Evolutionary conservation across 345 rosid species (phyloP).

Genomic region (Conringia planisiliqua): DNA sequence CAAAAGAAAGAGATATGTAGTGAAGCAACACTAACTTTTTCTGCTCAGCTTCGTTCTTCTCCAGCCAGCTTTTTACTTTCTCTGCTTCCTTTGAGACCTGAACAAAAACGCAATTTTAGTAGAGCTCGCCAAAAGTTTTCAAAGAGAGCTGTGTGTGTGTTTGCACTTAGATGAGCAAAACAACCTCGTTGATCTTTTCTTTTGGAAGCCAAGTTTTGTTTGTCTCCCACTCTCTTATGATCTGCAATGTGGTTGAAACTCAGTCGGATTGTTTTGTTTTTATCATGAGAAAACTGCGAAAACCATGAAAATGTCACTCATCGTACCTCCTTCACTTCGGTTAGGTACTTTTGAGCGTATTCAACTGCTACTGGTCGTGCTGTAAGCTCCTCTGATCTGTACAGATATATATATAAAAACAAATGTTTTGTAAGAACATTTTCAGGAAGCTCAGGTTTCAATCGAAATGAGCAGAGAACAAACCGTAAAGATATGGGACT

Average conservation of each 20-base stretch:
- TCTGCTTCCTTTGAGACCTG: constrained; percentile 65
- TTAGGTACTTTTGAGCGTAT: constrained; percentile 54
- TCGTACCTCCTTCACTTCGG: constrained; percentile 67
- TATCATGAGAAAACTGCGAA: constrained; percentile 11
- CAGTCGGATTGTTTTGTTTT: background rate
- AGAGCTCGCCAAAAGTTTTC: background rate
- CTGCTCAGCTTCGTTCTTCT: constrained; percentile 79
- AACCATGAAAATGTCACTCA: background rate
- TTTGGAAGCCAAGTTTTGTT: constrained; percentile 92
- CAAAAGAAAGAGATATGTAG: background rate
- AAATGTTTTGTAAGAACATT: background rate
- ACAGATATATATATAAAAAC: constrained; percentile 1
- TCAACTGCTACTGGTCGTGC: constrained; percentile 75
- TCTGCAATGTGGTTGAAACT: constrained; percentile 42
- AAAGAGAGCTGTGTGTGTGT: background rate
- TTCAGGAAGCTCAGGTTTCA: background rate
- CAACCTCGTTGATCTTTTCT: constrained; percentile 71
- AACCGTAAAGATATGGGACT: constrained; percentile 84
- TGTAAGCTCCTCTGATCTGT: constrained; percentile 72
- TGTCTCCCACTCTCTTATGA: constrained; percentile 57
- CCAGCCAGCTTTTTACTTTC: constrained; percentile 75
- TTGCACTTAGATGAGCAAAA: constrained; percentile 1
- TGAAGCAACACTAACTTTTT: constrained; percentile 50
- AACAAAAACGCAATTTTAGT: background rate
- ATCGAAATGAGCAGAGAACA: constrained; percentile 10